Conservation (phyloP, 768 basidiomycete species). For the Suillus clintonianus region DNA sequence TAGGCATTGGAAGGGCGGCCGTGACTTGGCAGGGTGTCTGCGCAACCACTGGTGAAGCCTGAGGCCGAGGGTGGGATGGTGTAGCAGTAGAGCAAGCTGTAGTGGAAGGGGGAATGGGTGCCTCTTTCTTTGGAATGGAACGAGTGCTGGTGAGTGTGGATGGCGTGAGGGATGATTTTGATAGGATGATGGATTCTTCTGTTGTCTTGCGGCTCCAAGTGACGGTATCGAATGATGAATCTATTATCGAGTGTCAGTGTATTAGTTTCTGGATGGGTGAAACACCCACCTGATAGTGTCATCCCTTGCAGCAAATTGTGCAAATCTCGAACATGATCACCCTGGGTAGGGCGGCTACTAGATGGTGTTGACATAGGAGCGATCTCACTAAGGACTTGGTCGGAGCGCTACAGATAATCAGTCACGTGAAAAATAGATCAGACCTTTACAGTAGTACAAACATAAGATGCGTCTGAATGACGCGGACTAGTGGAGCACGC, state of each 20-base stretch:
- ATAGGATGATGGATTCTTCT: neutral
- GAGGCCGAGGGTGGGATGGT: neutral
- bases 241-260: neutral
- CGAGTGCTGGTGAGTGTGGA: neutral
- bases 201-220: neutral
- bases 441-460: neutral
- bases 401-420: neutral
- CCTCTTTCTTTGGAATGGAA: no score
- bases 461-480: neutral
- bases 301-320: neutral
- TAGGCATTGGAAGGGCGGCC: neutral
- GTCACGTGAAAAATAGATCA: neutral
- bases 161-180: neutral
- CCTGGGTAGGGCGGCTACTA: neutral
- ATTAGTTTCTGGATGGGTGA: neutral
- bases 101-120: neutral
- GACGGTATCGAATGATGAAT: neutral
- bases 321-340: neutral
- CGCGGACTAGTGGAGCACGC: neutral
- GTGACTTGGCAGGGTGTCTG: neutral
- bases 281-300: neutral
- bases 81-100: neutral
- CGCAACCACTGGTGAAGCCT: neutral
- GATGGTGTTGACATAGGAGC: neutral
- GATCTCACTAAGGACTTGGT: neutral